phyloP scores from a whole-genome alignment of 805 yeast species.

The Lipomyces yamadae region DNA sequence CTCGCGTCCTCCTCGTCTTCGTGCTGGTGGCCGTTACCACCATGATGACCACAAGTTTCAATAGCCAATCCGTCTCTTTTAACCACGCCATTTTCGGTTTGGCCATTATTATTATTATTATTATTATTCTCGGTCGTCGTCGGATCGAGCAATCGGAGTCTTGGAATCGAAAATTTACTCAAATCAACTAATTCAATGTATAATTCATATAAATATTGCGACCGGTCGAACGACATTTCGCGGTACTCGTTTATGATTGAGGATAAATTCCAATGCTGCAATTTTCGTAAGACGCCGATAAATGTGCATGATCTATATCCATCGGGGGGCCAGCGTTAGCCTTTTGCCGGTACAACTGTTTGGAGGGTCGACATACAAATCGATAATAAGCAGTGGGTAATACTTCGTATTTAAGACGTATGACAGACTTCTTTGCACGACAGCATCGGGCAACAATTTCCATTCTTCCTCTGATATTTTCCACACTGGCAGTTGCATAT shows the following conservation, averaged over 20 bases:
- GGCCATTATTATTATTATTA: no score
- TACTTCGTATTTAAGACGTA: conserved; percentile 63
- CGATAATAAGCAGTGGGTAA: conserved; percentile 75
- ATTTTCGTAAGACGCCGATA: conserved; percentile 77
- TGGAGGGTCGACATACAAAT: conserved; percentile 50
- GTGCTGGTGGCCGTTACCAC: not conserved
- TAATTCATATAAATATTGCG: conserved; percentile 79
- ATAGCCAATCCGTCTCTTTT: not conserved
- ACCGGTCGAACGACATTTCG: conserved; percentile 69
- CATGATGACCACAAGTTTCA: not conserved
- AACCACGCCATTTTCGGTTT: not conserved
- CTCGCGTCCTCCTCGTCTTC: conserved; percentile 28
- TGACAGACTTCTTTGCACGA: conserved; percentile 69
- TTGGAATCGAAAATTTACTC: conserved; percentile 16
- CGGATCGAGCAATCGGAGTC: conserved; percentile 54
- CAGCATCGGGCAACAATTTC: conserved; percentile 73
- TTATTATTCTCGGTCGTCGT: conserved; percentile 43
- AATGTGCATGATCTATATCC: conserved; percentile 61
- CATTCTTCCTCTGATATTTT: conserved; percentile 56
- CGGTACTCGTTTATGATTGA: conserved; percentile 86
- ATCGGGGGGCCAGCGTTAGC: not conserved
- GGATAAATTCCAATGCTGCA: conserved; percentile 88
- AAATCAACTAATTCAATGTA: conserved; percentile 75
- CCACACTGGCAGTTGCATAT: conserved; percentile 31
- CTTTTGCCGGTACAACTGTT: not conserved